Percentiles rank a stretch among this genome's conserved stretches.
Evolutionary conservation across 352 stramenopile species (phyloP).

Genomic region (Phytophthora podocarpi): DNA sequence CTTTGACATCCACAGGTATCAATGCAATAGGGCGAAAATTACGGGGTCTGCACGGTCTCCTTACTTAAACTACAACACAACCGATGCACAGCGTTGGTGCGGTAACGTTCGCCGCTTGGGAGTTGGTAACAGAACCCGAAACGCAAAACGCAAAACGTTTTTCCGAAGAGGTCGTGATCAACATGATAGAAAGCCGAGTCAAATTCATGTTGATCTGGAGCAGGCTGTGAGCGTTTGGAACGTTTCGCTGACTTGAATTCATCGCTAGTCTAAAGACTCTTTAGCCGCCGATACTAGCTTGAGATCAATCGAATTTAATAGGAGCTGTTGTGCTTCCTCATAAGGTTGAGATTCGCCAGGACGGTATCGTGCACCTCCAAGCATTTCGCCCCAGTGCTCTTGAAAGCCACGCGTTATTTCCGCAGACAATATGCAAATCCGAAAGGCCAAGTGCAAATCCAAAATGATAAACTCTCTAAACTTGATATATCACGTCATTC

Average conservation of each 20-base stretch:
- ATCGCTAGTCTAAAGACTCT: background rate
- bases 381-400: background rate
- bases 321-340: background rate
- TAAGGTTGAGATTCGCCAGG: background rate
- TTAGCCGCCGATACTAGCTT: background rate
- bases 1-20: constrained; percentile 10
- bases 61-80: constrained; percentile 10
- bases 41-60: background rate
- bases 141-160: background rate
- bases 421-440: no score
- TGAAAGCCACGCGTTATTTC: background rate
- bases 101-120: background rate
- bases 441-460: no score
- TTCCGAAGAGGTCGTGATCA: background rate
- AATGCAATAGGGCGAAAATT: constrained; percentile 6
- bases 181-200: constrained; percentile 2
- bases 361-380: background rate
- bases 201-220: background rate
- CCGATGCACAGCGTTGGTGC: constrained; percentile 1
- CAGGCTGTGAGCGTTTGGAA: no score
- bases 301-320: background rate
- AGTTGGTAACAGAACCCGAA: constrained; percentile 2
- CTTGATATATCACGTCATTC: no score
- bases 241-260: background rate
- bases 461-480: no score